Evolutionary conservation across 176 grass and related monocot species (phyloP).

Genomic region (Oryza rufipogon): DNA sequence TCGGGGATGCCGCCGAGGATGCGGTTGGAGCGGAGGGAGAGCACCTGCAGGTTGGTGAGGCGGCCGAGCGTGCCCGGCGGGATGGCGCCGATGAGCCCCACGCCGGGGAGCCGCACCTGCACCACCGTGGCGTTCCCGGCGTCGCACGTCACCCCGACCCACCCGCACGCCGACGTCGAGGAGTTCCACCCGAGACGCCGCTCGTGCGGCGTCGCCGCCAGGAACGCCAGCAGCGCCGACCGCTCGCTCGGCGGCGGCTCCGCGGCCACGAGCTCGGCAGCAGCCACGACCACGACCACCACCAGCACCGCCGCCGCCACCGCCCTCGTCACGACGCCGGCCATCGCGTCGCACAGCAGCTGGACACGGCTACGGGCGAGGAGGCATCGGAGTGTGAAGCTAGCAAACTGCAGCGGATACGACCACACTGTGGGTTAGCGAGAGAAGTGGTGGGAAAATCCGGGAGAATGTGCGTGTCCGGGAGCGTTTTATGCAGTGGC

Average conservation of each 20-base stretch:
- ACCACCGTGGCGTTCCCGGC: conserved; percentile 48
- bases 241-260: conserved; percentile 65
- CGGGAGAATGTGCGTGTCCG: conserved; percentile 7
- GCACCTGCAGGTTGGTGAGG: conserved; percentile 53
- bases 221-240: conserved; percentile 73
- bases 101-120: conserved; percentile 61
- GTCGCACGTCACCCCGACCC: conserved; percentile 82
- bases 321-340: not conserved
- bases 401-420: not conserved
- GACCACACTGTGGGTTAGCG: not conserved
- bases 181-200: conserved; percentile 68
- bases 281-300: not conserved
- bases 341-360: conserved; percentile 14
- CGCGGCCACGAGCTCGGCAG: not conserved
- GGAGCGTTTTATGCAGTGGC: conserved; percentile 35
- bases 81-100: conserved; percentile 70
- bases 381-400: conserved; percentile 22
- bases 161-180: conserved; percentile 62
- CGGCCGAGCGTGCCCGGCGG: conserved; percentile 55
- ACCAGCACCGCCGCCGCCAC: not conserved
- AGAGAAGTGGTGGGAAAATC: not conserved
- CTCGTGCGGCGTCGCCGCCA: conserved; percentile 65
- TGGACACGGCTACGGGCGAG: conserved; percentile 16
- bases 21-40: conserved; percentile 87
- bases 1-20: conserved; percentile 58